phyloP scores from a whole-genome alignment of 345 rosid genomes.

The Brassica carinata region DNA sequence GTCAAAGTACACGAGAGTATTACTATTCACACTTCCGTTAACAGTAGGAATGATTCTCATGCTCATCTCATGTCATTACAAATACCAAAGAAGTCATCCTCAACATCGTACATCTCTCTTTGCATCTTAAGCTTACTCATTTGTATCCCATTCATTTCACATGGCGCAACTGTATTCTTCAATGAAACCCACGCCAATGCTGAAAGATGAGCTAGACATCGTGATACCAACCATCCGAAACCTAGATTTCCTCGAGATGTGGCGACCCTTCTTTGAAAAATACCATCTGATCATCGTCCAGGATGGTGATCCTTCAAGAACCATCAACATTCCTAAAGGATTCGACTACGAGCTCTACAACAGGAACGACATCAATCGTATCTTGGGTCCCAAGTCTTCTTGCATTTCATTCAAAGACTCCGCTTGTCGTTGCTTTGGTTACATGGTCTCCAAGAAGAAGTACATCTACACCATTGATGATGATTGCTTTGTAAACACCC shows the following conservation, averaged over 20 bases:
- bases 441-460: conserved; percentile 62
- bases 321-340: conserved; percentile 32
- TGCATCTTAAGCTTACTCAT: not conserved
- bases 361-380: conserved; percentile 37
- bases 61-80: not conserved
- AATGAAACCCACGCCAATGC: conserved; percentile 27
- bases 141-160: conserved; percentile 1
- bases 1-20: not conserved
- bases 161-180: conserved; percentile 35
- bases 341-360: conserved; percentile 39
- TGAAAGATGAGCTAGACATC: conserved; percentile 39
- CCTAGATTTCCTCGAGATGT: conserved; percentile 39
- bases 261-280: conserved; percentile 34
- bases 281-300: conserved; percentile 41
- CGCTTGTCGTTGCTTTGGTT: conserved; percentile 64
- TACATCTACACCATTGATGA: conserved; percentile 65
- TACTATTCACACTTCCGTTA: not conserved
- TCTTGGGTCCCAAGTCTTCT: conserved; percentile 40
- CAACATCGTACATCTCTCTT: not conserved
- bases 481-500: conserved; percentile 57
- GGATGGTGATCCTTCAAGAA: conserved; percentile 40
- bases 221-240: conserved; percentile 42
- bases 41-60: not conserved
- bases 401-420: conserved; percentile 44
- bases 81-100: conserved; percentile 18